Base-by-base conservation (phyloP, 73 alveolate genomes). In the Symbiodinium natans region DNA sequence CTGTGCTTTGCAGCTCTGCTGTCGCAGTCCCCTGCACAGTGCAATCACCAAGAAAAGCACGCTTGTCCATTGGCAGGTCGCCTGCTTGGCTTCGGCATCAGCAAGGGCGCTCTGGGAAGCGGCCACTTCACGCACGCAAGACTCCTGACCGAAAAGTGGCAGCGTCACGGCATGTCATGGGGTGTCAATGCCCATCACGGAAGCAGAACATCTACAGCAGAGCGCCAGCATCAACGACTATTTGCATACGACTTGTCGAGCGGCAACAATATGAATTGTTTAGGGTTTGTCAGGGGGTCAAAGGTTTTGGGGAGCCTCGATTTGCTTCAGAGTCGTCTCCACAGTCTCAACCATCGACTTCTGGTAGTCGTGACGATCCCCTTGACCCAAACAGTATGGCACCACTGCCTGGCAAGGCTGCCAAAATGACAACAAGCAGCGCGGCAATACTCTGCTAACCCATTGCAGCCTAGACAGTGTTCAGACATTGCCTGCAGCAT, bases 341-440 rank as follows among this genome's bases (percentile, higher is more conserved):
- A 88, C 36, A 40, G 95, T 59, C 31, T 88, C 86, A 42, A 88
- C 71, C 95, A 88, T 88, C 34, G 85, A 63, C 38, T 56, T 33
- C 73, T 88, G 95, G 46, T 52, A 88, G 17, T 54, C 74, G 25
- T 88, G 95, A 8, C 95, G 85, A 23, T 21, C 95, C 71, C 33
- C 95, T 86, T 87, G 86, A 9, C 73, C 41, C 74, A 88, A 27
- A 46, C 95, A 88, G 73, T 59, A 42, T 4, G 95, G 95, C 42
- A 56, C 95, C 95, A 88, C 95, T 5, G 80, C 80, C 80, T 63
- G 38, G 80, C 36, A 11, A 52, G 68, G 68, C 17, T 13, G 59
- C 63, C 10, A 5, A 5, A 15, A 5, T 52, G 68, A 27, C 68
- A 27, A 17, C 71, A n/a, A n/a, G n/a, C n/a, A n/a, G n/a, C n/a